Conservation (phyloP, 2,329 filamentous ascomycete species). For the Neonectria ditissima region DNA sequence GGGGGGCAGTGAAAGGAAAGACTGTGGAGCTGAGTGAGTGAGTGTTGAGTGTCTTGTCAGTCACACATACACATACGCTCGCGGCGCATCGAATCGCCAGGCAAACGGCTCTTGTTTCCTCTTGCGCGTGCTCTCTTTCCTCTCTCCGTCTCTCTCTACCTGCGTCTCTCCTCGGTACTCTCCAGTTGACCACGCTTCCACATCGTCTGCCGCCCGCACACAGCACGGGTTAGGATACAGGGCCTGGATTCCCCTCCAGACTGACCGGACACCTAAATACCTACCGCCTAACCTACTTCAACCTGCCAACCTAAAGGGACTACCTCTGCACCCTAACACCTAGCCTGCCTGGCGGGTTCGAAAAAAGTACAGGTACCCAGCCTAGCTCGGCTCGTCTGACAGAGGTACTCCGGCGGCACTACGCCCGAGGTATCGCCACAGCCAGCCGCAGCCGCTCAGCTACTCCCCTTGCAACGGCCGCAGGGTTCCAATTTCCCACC, state of each 20-base stretch:
- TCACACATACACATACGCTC: neutral
- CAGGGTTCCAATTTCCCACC: conserved; percentile 37
- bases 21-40: too few relatives aligned
- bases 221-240: neutral
- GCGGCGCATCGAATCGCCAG: neutral
- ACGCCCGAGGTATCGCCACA: conserved; percentile 19
- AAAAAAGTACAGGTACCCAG: conserved; percentile 20
- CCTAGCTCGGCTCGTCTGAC: neutral
- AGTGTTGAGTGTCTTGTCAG: neutral
- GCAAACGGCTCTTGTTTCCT: neutral
- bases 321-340: neutral
- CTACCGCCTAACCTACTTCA: neutral
- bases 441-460: conserved; percentile 28
- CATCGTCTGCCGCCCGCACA: neutral
- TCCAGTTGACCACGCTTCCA: neutral
- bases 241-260: neutral
- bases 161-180: neutral
- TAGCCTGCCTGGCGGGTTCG: conserved; percentile 8
- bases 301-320: neutral
- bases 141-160: neutral
- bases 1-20: too few relatives aligned
- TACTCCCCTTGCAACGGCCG: conserved; percentile 41
- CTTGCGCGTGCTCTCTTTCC: neutral
- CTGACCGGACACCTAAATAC: neutral
- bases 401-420: conserved; percentile 17